phyloP scores from a whole-genome alignment of 1,284 basidiomycete genomes.

The Leccinum subrobustum region DNA sequence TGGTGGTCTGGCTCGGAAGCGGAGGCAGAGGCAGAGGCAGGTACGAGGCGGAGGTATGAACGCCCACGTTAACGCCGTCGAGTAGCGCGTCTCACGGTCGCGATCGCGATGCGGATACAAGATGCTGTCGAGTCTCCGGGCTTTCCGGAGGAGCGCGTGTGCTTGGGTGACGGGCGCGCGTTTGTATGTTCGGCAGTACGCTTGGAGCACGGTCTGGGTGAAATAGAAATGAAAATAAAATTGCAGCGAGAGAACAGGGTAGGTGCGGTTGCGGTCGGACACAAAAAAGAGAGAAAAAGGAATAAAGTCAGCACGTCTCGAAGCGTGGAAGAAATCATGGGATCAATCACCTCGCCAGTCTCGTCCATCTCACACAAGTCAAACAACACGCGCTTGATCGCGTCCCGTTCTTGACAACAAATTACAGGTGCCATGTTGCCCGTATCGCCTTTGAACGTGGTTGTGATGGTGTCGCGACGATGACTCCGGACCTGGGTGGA shows the following conservation, averaged over 20 bases:
- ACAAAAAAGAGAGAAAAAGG: not conserved
- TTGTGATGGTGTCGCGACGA: slow-evolving; percentile 60
- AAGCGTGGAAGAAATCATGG: not conserved
- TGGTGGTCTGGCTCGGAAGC: slow-evolving; percentile 18
- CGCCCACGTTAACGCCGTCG: not conserved
- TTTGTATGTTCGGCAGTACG: slow-evolving; percentile 84
- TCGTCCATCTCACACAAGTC: slow-evolving; percentile 86
- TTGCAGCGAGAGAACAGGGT: not conserved
- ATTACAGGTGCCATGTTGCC: slow-evolving; percentile 83
- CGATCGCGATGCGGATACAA: slow-evolving; percentile 34
- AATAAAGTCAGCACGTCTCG: slow-evolving; percentile 7
- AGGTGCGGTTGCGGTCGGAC: not conserved
- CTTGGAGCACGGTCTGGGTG: slow-evolving; percentile 77
- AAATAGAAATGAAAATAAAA: not conserved
- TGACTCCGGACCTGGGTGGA: slow-evolving; percentile 70
- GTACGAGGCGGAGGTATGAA: not conserved
- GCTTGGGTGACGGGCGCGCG: slow-evolving; percentile 66
- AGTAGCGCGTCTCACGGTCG: slow-evolving; percentile 1
- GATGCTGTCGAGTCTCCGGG: slow-evolving; percentile 75
- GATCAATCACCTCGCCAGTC: slow-evolving; percentile 59
- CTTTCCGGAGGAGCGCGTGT: slow-evolving; percentile 84
- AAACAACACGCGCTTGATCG: slow-evolving; percentile 64
- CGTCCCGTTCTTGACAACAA: slow-evolving; percentile 82
- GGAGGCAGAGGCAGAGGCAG: not conserved
- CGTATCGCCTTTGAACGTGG: slow-evolving; percentile 84